A percentile compares a stretch with the other conserved stretches of the same genome.
Evolutionary conservation across 73 alveolate species (phyloP).

Genomic region (Blepharisma japonicum): DNA sequence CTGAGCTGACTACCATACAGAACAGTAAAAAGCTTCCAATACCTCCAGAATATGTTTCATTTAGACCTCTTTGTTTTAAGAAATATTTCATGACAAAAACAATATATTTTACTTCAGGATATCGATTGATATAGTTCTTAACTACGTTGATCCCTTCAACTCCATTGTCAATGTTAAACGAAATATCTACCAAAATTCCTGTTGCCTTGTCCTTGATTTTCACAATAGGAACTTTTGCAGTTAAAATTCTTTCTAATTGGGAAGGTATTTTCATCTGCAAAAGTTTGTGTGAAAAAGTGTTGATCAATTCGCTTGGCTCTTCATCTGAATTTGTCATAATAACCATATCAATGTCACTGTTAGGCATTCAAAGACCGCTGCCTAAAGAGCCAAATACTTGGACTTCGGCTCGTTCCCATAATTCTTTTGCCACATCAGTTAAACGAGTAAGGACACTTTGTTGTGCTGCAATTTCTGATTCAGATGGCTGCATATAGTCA

Average conservation of each 20-base stretch:
- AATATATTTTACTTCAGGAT: conserved; percentile 83
- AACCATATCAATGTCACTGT: conserved; percentile 91
- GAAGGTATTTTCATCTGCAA: conserved; percentile 37
- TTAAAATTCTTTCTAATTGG: conserved; percentile 48
- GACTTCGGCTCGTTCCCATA: conserved; percentile 54
- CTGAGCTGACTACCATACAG: conserved; percentile 68
- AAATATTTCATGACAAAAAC: conserved; percentile 77
- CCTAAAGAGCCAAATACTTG: conserved; percentile 90
- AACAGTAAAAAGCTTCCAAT: conserved; percentile 86
- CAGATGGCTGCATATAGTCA: conserved; percentile 73
- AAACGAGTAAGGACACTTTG: conserved; percentile 57
- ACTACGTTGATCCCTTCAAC: conserved; percentile 64
- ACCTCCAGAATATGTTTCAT: conserved; percentile 96
- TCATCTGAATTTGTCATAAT: conserved; percentile 38
- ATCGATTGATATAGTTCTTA: conserved; percentile 56
- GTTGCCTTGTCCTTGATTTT: conserved; percentile 74
- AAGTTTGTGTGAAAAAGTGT: conserved; percentile 43
- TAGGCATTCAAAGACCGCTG: conserved; percentile 88
- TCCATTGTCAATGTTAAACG: conserved; percentile 87
- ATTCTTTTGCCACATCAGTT: conserved; percentile 31
- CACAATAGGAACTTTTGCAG: conserved; percentile 92
- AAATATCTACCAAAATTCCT: conserved; percentile 75
- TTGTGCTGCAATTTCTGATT: conserved; percentile 60
- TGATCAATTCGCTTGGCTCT: conserved; percentile 37
- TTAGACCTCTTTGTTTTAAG: conserved; percentile 78